phyloP scores from a whole-genome alignment of 1,284 basidiomycete species.

The Lentinula novae-zelandiae region DNA sequence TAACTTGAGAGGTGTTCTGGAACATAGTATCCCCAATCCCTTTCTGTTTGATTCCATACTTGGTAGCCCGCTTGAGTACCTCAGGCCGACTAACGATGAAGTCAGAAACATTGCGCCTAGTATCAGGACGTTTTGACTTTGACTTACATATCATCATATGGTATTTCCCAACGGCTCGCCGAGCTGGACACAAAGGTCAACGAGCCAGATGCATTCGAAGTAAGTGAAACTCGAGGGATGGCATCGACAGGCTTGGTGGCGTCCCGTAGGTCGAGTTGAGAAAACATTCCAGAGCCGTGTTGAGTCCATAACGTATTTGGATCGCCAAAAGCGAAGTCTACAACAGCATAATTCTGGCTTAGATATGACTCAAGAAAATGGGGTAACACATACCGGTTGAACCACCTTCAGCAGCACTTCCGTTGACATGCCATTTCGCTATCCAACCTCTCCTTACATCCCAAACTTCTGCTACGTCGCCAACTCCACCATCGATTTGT shows the following conservation, averaged over 20 bases:
- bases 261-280: constrained; percentile 73
- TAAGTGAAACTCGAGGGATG: constrained; percentile 61
- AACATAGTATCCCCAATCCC: constrained; percentile 47
- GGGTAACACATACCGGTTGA: constrained; percentile 50
- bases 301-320: constrained; percentile 74
- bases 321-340: constrained; percentile 70
- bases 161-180: constrained; percentile 61
- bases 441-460: constrained; percentile 81
- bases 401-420: constrained; percentile 61
- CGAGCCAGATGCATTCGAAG: constrained; percentile 71
- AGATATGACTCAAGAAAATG: constrained; percentile 7
- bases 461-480: constrained; percentile 79
- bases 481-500: constrained; percentile 13
- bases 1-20: constrained; percentile 45
- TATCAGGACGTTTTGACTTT: constrained; percentile 27
- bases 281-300: constrained; percentile 76
- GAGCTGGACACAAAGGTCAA: constrained; percentile 68
- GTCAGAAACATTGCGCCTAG: not conserved
- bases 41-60: constrained; percentile 41
- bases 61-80: constrained; percentile 27
- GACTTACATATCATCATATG: constrained; percentile 82
- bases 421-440: constrained; percentile 75
- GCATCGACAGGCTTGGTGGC: constrained; percentile 63
- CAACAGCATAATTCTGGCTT: constrained; percentile 5
- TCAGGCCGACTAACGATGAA: constrained; percentile 44